Base-by-base conservation (phyloP, 495 filamentous ascomycete genomes). In the Cetradonia linearis region DNA sequence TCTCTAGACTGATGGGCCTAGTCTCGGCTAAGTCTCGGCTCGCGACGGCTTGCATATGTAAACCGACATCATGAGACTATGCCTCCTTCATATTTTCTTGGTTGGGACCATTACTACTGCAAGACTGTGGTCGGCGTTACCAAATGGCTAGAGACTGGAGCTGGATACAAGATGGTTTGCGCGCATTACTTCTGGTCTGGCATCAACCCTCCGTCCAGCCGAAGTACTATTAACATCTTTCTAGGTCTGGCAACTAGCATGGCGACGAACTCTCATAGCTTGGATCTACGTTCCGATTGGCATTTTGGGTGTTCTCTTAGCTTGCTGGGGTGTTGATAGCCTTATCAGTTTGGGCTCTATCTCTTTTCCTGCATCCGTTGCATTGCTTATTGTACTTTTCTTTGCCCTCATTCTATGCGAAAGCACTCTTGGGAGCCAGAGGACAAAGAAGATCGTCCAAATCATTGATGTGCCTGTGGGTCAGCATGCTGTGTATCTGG, bases 311-410 rank as follows among this genome's bases (percentile, higher is more conserved):
- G 74, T 78, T 33, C 63, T 82, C n/a, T 42, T 77, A 20, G 70
- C 72, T 36, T 80, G 78, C 60, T 79, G 77, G 66, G 80, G 74
- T 18, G 69, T 82, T 25, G 71, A 78, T 60, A 72, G 70, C 36
- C 66, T 78, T n/a, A 76, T 81, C 52, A 65, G 70, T 38, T 63
- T 77, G 11, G 73, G 73, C 58, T 71, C 73, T 13, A 70, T 80
- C 4, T 70, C 74, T 2, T 83, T 83, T 62, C 79, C 79, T 0
- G 74, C 78, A 28, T 78, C 77, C 20, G 78, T 82, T 8, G 75
- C 79, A 5, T 75, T 74, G 44, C 70, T 81, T 63, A 66, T 81
- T 27, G 54, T 76, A 33, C 67, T 81, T 16, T 80, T 80, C 63
- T 65, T 76, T 25, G 72, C 62, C 1, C 66, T 82, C 31, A 70